Evolutionary conservation across 1,284 basidiomycete genomes (phyloP).

Genomic region (Gymnopus androsaceus): DNA sequence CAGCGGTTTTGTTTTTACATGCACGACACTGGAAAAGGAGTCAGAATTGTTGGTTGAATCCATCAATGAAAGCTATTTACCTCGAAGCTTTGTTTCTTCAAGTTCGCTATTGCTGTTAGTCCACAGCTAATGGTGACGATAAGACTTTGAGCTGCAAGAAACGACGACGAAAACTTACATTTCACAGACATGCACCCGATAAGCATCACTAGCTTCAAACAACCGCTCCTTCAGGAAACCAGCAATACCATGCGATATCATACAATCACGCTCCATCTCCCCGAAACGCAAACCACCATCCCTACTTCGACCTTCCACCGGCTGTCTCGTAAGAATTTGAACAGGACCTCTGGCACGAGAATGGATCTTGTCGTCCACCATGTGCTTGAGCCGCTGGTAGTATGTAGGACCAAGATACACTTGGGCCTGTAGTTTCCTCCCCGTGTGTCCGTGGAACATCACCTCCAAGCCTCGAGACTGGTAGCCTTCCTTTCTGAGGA

Average conservation of each 20-base stretch:
- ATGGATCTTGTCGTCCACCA: slow-evolving; percentile 99
- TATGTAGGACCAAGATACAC: slow-evolving; percentile 99
- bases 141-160: slow-evolving; percentile 2
- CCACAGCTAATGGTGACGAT: slow-evolving; percentile 67
- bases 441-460: slow-evolving; percentile 99
- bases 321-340: slow-evolving; percentile 96
- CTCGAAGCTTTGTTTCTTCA: slow-evolving; percentile 89
- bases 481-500: slow-evolving; percentile 84
- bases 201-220: slow-evolving; percentile 94
- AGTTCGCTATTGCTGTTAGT: slow-evolving; percentile 91
- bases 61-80: slow-evolving; percentile 31
- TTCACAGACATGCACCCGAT: slow-evolving; percentile 94
- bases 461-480: slow-evolving; percentile 96
- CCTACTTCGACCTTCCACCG: slow-evolving; percentile 98
- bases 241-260: slow-evolving; percentile 99
- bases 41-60: slow-evolving; percentile 18
- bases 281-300: slow-evolving; percentile 99
- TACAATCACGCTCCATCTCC: slow-evolving; percentile 99
- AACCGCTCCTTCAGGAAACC: slow-evolving; percentile 95
- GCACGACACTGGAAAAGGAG: slow-evolving; percentile 65
- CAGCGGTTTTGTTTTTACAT: slow-evolving; percentile 94
- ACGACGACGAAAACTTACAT: slow-evolving; percentile 59
- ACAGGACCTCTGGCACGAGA: slow-evolving; percentile 96
- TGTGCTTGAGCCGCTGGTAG: slow-evolving; percentile 99
- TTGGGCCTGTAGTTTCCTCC: slow-evolving; percentile 95